phyloP scores from a whole-genome alignment of 345 rosid species.

The Citrus glauca region DNA sequence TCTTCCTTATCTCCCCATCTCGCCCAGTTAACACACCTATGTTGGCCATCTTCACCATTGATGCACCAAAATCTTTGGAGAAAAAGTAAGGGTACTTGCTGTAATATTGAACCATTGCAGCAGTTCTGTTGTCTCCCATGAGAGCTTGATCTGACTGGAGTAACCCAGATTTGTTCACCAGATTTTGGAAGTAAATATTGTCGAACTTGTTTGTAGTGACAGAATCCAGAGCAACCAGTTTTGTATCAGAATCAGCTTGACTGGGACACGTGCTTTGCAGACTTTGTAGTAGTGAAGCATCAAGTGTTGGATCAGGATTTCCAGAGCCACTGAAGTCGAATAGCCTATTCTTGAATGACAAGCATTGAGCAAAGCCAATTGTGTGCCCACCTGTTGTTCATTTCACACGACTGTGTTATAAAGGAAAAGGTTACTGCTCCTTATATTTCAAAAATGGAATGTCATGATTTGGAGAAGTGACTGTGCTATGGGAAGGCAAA shows the following conservation, averaged over 20 bases:
- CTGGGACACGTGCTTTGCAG: slow-evolving; percentile 52
- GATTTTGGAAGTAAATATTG: slow-evolving; percentile 47
- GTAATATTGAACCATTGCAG: slow-evolving; percentile 41
- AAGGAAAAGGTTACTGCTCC: neutral
- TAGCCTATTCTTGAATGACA: slow-evolving; percentile 59
- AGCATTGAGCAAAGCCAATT: slow-evolving; percentile 69
- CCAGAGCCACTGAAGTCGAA: slow-evolving; percentile 54
- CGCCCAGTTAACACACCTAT: slow-evolving; percentile 54
- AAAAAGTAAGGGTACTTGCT: slow-evolving; percentile 54
- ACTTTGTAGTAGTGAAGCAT: slow-evolving; percentile 37
- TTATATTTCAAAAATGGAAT: neutral
- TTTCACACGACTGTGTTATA: neutral
- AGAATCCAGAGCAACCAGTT: slow-evolving; percentile 46
- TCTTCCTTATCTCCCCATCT: slow-evolving; percentile 60
- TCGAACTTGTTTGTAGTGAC: slow-evolving; percentile 37
- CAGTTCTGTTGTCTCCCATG: slow-evolving; percentile 42
- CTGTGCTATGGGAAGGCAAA: slow-evolving; percentile 1
- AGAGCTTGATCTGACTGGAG: slow-evolving; percentile 74
- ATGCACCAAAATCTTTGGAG: slow-evolving; percentile 44
- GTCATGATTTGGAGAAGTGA: neutral
- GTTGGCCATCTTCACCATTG: slow-evolving; percentile 61
- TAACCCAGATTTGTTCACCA: slow-evolving; percentile 45
- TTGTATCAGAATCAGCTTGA: slow-evolving; percentile 40
- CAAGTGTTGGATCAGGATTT: slow-evolving; percentile 55
- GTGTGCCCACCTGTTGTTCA: slow-evolving; percentile 52